These are phyloP conservation scores for Aureobasidium uvarum DNA, from an alignment of 2,329 filamentous ascomycete genomes.

Conservation along the genomic window DNA sequence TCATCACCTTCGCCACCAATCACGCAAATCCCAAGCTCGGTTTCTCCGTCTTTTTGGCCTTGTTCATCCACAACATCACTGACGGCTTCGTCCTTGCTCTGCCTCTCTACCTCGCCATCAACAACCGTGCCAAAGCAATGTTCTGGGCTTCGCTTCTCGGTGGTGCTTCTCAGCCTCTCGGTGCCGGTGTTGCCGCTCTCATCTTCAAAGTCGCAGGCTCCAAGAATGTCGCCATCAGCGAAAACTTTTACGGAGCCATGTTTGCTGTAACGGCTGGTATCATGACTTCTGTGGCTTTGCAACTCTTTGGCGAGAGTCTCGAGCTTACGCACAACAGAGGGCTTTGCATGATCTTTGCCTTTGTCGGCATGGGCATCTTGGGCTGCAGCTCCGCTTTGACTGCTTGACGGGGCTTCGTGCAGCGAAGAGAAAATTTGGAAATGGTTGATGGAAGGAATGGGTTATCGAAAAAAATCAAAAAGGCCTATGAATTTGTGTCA, in stretches of 20 bases:
- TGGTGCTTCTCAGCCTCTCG: constrained; percentile 81
- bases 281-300: constrained; percentile 89
- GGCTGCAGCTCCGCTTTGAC: constrained; percentile 82
- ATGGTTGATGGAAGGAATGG: background rate
- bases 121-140: constrained; percentile 77
- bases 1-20: constrained; percentile 94
- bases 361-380: constrained; percentile 82
- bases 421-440: background rate
- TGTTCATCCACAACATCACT: constrained; percentile 97
- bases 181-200: constrained; percentile 76
- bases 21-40: constrained; percentile 88
- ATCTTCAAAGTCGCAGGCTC: constrained; percentile 75
- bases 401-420: constrained; percentile 40
- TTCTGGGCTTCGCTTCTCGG: constrained; percentile 79
- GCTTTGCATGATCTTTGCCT: constrained; percentile 75
- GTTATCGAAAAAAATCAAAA: background rate
- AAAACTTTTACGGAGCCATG: constrained; percentile 69
- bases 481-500: background rate
- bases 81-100: constrained; percentile 95
- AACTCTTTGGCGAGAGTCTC: constrained; percentile 82
- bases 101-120: constrained; percentile 86
- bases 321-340: constrained; percentile 76
- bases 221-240: constrained; percentile 50
- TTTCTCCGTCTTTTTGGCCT: constrained; percentile 87
- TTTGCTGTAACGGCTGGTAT: constrained; percentile 91